A percentile compares a stretch with the other conserved stretches of the same genome.
Conservation (phyloP, 1,284 basidiomycete species). For the Rhodotorula sp. region DNA sequence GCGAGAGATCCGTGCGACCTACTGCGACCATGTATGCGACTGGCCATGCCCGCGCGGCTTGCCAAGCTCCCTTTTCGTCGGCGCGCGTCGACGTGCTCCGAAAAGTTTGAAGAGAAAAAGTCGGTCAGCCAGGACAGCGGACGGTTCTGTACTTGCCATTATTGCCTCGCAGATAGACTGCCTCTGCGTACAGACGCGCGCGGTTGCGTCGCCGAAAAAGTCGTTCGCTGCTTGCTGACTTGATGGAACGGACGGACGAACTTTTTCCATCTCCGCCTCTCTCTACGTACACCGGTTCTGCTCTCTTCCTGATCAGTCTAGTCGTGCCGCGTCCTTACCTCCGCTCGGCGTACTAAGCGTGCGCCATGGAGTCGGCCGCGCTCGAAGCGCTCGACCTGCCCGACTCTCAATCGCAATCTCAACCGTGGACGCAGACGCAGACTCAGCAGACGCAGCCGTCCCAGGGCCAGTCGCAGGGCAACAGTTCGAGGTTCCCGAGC, state of each 20-base stretch:
- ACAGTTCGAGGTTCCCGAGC: neutral
- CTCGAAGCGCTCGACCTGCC: constrained; percentile 2
- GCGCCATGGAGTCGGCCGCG: constrained; percentile 3
- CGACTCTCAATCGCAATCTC: constrained; percentile 6
- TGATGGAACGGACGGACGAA: neutral
- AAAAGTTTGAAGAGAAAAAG: neutral
- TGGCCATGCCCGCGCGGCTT: no score
- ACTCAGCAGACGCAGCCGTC: constrained; percentile 30
- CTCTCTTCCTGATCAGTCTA: neutral
- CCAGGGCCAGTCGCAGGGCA: neutral
- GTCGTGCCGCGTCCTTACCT: neutral
- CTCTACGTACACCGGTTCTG: neutral
- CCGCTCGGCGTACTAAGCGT: neutral
- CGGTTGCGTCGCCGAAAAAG: neutral
- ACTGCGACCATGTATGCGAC: no score
- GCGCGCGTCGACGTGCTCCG: neutral
- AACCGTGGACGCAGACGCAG: constrained; percentile 31
- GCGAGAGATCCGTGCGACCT: no score
- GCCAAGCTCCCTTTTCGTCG: neutral
- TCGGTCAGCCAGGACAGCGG: neutral
- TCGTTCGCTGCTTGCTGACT: neutral
- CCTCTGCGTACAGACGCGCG: no score
- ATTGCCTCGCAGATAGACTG: no score
- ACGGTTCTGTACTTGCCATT: neutral
- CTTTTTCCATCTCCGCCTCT: neutral